Percentiles rank a stretch among this genome's conserved stretches.
Conservation (phyloP, 345 rosid genomes). For the Pugionium cornutum region DNA sequence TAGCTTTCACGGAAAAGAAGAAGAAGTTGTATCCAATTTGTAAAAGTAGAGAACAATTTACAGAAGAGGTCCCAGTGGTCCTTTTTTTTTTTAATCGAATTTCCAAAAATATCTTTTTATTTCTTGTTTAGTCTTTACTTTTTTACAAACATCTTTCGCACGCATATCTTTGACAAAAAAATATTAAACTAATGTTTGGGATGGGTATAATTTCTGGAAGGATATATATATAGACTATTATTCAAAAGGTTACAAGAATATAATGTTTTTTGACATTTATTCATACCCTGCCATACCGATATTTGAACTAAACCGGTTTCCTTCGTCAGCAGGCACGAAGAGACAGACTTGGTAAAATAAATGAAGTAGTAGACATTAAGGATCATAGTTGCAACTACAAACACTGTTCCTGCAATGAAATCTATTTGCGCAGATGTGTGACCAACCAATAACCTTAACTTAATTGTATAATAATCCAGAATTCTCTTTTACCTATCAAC, state of each 20-base stretch:
- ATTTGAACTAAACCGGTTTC: slow-evolving; percentile 54
- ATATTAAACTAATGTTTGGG: too few species aligned
- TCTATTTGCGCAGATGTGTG: slow-evolving; percentile 60
- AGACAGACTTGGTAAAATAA: slow-evolving; percentile 72
- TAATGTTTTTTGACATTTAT: slow-evolving; percentile 26
- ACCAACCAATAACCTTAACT: too few species aligned
- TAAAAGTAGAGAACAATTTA: slow-evolving; percentile 39
- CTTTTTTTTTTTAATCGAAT: slow-evolving; percentile 4
- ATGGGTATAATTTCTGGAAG: not conserved
- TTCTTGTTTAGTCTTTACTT: not conserved
- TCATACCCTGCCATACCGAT: slow-evolving; percentile 81
- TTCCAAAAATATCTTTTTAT: slow-evolving; percentile 7
- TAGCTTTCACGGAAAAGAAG: slow-evolving; percentile 32
- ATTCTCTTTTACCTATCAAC: too few species aligned
- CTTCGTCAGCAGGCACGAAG: slow-evolving; percentile 56
- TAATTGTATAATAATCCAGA: too few species aligned
- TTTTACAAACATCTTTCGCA: not conserved
- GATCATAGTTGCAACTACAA: slow-evolving; percentile 83
- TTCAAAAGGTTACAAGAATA: too few species aligned
- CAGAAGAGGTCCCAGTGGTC: slow-evolving; percentile 25
- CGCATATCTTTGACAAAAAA: too few species aligned
- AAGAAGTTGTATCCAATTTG: slow-evolving; percentile 34
- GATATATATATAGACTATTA: too few species aligned
- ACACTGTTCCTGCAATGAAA: slow-evolving; percentile 93
- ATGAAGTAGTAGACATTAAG: slow-evolving; percentile 87